Percentiles rank a stretch among this genome's conserved stretches.
Conservation (phyloP, 352 stramenopile species). For the Globisporangium spiculum region DNA sequence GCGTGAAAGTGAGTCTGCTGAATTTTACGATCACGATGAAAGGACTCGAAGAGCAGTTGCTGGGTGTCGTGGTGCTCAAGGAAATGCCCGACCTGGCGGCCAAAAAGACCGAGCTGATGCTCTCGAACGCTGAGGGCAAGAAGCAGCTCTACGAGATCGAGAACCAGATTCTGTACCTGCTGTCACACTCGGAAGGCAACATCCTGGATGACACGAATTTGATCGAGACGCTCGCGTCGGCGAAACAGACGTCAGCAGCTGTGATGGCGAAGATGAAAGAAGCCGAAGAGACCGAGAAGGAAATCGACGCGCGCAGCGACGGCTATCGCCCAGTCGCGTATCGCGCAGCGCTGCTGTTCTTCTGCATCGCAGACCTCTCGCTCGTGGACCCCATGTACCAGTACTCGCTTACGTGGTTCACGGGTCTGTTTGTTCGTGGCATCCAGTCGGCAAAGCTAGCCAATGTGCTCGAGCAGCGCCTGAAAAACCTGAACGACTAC, state of each 20-base stretch:
- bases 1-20: conserved; percentile 90
- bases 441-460: conserved; percentile 78
- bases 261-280: conserved; percentile 90
- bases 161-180: conserved; percentile 89
- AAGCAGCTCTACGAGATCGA: conserved; percentile 91
- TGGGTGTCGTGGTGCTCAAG: conserved; percentile 86
- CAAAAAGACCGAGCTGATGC: conserved; percentile 90
- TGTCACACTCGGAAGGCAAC: conserved; percentile 90
- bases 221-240: conserved; percentile 87
- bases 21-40: conserved; percentile 94
- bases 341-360: conserved; percentile 87
- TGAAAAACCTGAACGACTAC: conserved; percentile 90
- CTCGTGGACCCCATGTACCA: conserved; percentile 91
- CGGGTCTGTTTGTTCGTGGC: conserved; percentile 87
- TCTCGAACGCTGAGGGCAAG: conserved; percentile 88
- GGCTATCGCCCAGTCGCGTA: conserved; percentile 88
- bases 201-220: conserved; percentile 92
- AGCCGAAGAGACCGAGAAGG: conserved; percentile 87
- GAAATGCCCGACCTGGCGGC: conserved; percentile 88
- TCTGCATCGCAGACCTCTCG: conserved; percentile 88
- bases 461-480: conserved; percentile 62
- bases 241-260: conserved; percentile 76
- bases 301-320: conserved; percentile 87
- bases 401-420: conserved; percentile 94
- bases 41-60: conserved; percentile 88